A percentile compares a stretch with the other conserved stretches of the same genome.
These are phyloP conservation scores for Penicillium psychrosexuale DNA, from an alignment of 2,329 filamentous ascomycete species.

Conservation along the genomic window DNA sequence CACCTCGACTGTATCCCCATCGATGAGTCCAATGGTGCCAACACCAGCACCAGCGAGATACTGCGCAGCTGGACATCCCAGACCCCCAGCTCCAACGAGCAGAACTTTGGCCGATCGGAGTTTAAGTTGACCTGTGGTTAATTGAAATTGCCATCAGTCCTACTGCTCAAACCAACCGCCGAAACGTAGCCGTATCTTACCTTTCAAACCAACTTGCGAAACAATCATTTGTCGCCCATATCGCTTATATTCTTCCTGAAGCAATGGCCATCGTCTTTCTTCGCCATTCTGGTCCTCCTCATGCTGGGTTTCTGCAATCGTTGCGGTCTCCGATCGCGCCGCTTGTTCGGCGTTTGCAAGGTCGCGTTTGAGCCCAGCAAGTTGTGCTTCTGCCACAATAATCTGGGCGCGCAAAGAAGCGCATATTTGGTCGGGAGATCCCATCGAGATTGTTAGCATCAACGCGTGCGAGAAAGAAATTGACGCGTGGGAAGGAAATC, in stretches of 20 bases:
- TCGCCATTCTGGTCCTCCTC: neutral
- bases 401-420: slow-evolving; percentile 38
- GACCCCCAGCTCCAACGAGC: slow-evolving; percentile 79
- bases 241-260: slow-evolving; percentile 70
- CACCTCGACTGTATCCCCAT: slow-evolving; percentile 81
- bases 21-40: slow-evolving; percentile 76
- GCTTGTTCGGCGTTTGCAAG: slow-evolving; percentile 34
- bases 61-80: slow-evolving; percentile 88
- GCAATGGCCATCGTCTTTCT: slow-evolving; percentile 62
- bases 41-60: slow-evolving; percentile 90
- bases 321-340: slow-evolving; percentile 12
- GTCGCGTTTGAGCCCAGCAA: slow-evolving; percentile 35
- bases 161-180: neutral
- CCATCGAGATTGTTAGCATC: slow-evolving; percentile 9
- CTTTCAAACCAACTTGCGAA: slow-evolving; percentile 72
- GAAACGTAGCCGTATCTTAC: slow-evolving; percentile 42
- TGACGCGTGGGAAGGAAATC: slow-evolving; percentile 1
- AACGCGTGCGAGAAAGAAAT: neutral
- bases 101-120: slow-evolving; percentile 70
- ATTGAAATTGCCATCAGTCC: neutral
- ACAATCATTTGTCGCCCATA: slow-evolving; percentile 92
- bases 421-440: slow-evolving; percentile 25
- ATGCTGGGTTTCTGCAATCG: neutral
- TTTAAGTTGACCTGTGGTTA: slow-evolving; percentile 65
- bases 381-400: slow-evolving; percentile 35